Percentiles rank a stretch among this genome's conserved stretches.
phyloP scores from a whole-genome alignment of 179 eudicot species.

The Nepenthes alata region DNA sequence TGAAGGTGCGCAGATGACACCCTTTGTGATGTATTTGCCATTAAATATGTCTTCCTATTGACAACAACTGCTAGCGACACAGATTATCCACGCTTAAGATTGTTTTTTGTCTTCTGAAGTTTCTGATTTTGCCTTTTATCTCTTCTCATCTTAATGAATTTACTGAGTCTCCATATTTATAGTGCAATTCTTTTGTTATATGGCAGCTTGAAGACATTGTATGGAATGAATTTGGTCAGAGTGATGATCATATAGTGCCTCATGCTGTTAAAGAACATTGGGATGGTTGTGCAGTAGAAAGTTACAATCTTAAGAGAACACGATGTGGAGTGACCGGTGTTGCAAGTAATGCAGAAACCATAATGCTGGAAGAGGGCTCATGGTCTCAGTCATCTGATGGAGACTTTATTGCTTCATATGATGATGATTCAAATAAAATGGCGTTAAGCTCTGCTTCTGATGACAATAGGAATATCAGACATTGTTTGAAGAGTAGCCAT shows the following conservation, averaged over 20 bases:
- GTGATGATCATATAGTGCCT: conserved; percentile 72
- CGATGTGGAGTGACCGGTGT: conserved; percentile 1
- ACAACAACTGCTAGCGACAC: not conserved
- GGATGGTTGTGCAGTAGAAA: conserved; percentile 21
- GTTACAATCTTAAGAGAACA: not conserved
- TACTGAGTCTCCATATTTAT: not conserved
- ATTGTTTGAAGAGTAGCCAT: conserved; percentile 25
- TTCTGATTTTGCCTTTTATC: not conserved
- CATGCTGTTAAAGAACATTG: conserved; percentile 22
- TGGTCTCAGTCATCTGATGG: conserved; percentile 28
- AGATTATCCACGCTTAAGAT: not conserved
- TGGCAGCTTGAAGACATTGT: conserved; percentile 67
- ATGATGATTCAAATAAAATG: conserved; percentile 22
- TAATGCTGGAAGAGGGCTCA: conserved; percentile 39
- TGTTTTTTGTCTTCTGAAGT: not conserved
- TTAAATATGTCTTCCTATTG: too few species aligned
- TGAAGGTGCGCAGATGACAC: too few species aligned
- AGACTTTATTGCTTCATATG: conserved; percentile 28
- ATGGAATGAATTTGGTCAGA: conserved; percentile 54
- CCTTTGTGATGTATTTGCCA: too few species aligned
- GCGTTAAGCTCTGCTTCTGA: conserved; percentile 28
- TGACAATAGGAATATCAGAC: conserved; percentile 20
- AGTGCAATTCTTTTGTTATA: conserved; percentile 13
- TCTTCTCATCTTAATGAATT: not conserved
- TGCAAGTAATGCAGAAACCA: conserved; percentile 21